Percentiles rank a stretch among this genome's conserved stretches.
Conservation (phyloP, 2,329 filamentous ascomycete species). For the Plectosphaerella cucumerina region DNA sequence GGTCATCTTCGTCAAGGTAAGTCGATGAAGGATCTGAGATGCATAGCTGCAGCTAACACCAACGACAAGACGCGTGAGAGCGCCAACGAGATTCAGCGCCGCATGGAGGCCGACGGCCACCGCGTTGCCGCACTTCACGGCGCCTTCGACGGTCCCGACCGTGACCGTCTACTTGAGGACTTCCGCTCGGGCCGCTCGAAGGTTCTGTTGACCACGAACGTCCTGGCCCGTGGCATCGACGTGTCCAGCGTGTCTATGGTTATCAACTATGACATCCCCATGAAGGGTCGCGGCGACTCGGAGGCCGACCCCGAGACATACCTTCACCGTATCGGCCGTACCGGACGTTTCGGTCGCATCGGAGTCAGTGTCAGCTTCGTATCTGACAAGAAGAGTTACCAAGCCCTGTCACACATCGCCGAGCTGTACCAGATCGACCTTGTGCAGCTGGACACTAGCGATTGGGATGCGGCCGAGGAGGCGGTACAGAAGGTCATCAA, state of each 20-base stretch:
- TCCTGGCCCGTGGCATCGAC: conserved; percentile 93
- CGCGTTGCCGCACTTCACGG: conserved; percentile 87
- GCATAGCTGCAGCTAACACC: conserved; percentile 1
- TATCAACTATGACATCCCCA: conserved; percentile 90
- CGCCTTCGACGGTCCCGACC: conserved; percentile 76
- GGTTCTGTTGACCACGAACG: conserved; percentile 96
- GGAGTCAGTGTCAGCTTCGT: conserved; percentile 96
- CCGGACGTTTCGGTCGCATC: conserved; percentile 92
- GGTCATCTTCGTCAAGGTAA: conserved; percentile 93
- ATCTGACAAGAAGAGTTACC: conserved; percentile 77
- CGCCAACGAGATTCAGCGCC: conserved; percentile 76
- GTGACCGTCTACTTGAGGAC: conserved; percentile 78
- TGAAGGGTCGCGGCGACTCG: conserved; percentile 69
- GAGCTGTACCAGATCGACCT: conserved; percentile 76
- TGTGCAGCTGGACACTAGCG: conserved; percentile 73
- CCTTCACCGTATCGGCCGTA: conserved; percentile 94
- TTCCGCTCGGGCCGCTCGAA: conserved; percentile 88
- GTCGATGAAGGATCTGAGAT: conserved; percentile 14
- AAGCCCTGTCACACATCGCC: conserved; percentile 75
- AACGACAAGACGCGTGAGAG: conserved; percentile 76
- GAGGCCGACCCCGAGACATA: conserved; percentile 94
- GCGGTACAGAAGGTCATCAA: conserved; percentile 80
- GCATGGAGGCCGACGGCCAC: conserved; percentile 86
- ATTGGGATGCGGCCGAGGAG: conserved; percentile 88
- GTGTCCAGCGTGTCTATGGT: conserved; percentile 91